phyloP scores from a whole-genome alignment of 2,329 filamentous ascomycete species.

The Cyphellophora europaea region DNA sequence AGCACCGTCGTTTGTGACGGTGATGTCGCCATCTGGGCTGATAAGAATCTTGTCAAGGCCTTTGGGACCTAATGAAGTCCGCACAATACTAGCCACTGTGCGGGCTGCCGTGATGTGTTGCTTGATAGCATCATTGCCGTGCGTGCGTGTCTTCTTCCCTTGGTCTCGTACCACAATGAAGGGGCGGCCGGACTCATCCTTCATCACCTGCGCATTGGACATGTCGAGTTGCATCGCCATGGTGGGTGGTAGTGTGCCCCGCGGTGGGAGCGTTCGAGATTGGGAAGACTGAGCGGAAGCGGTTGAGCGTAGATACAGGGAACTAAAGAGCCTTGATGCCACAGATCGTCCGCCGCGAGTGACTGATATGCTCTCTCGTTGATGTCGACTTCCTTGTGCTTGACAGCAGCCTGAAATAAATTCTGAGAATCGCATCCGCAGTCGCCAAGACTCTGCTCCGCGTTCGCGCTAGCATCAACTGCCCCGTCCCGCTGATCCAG shows the following conservation, averaged over 20 bases:
- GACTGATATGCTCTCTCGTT: background rate
- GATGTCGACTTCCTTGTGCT: background rate
- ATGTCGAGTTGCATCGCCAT: constrained; percentile 19
- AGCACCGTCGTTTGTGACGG: constrained; percentile 96
- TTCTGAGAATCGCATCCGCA: background rate
- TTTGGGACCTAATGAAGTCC: constrained; percentile 88
- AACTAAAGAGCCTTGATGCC: background rate
- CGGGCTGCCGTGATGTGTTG: constrained; percentile 94
- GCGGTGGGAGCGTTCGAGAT: background rate
- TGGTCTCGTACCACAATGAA: constrained; percentile 99
- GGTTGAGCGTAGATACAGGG: background rate
- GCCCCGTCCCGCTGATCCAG: too few relatives aligned
- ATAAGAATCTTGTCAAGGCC: constrained; percentile 99
- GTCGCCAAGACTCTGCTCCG: too few relatives aligned
- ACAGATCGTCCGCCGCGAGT: background rate
- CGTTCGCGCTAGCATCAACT: too few relatives aligned
- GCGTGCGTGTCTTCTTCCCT: constrained; percentile 93
- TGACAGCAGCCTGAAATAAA: background rate
- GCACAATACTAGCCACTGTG: constrained; percentile 94
- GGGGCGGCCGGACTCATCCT: constrained; percentile 93
- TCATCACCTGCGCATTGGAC: constrained; percentile 59
- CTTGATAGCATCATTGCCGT: constrained; percentile 95
- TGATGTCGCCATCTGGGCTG: constrained; percentile 96
- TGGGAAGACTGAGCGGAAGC: background rate
- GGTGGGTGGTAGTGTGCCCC: constrained; percentile 1